Evolutionary conservation across 441 rosid genomes (phyloP).

Genomic region (Codiaeum variegatum): DNA sequence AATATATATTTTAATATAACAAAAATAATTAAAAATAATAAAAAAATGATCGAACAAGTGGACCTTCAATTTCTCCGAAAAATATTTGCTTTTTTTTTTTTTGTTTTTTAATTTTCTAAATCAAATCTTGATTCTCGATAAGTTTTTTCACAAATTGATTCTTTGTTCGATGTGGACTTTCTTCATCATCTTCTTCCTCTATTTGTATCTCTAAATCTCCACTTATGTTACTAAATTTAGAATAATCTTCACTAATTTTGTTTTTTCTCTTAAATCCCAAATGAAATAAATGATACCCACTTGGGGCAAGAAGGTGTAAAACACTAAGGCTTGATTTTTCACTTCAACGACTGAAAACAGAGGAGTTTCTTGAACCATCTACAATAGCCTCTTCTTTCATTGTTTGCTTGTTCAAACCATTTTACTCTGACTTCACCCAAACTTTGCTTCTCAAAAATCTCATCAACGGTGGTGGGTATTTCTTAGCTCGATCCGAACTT

Average conservation of each 20-base stretch:
- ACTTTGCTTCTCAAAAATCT: not conserved
- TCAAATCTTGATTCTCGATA: no score
- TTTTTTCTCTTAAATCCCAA: not conserved
- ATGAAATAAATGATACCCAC: not conserved
- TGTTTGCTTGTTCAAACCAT: not conserved
- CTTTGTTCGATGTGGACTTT: no score
- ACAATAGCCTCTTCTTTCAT: not conserved
- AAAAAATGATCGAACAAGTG: no score
- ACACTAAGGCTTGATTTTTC: not conserved
- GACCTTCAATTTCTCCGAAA: no score
- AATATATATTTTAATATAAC: no score
- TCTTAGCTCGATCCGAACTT: not conserved
- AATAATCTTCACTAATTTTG: not conserved
- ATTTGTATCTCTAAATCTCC: no score
- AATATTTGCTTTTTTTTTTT: no score
- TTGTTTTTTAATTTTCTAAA: no score
- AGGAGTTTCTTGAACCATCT: not conserved
- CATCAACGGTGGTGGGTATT: conserved; percentile 1
- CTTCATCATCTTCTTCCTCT: no score
- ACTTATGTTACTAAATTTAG: not conserved
- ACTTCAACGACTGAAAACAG: not conserved
- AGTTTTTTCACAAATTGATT: no score
- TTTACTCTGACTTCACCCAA: not conserved
- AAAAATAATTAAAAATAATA: no score
- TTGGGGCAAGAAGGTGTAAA: not conserved